Percentiles rank a stretch among this genome's conserved stretches.
Evolutionary conservation across 495 filamentous ascomycete genomes (phyloP).

Genomic region (Aspergillus hancockii): DNA sequence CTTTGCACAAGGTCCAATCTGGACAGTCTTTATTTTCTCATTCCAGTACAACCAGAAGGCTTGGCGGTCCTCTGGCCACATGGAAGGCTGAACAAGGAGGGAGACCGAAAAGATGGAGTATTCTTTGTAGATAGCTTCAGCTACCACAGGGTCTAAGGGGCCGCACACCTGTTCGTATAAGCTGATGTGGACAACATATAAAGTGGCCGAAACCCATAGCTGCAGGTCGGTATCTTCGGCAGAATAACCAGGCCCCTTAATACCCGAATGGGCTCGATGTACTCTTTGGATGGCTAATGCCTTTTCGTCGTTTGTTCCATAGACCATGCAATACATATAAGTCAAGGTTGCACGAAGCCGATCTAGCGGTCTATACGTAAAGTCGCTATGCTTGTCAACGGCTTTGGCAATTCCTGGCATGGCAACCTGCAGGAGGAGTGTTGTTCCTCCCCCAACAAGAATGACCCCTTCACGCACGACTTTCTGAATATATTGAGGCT

Average conservation of each 20-base stretch:
- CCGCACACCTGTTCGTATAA: constrained; percentile 41
- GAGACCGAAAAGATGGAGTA: constrained; percentile 39
- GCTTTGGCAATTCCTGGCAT: constrained; percentile 39
- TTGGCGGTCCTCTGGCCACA: constrained; percentile 37
- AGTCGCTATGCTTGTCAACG: constrained; percentile 40
- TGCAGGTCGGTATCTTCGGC: constrained; percentile 40
- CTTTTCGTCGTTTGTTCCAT: constrained; percentile 37
- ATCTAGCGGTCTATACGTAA: constrained; percentile 39
- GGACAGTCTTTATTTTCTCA: constrained; percentile 28
- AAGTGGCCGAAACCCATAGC: constrained; percentile 45
- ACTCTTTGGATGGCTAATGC: constrained; percentile 35
- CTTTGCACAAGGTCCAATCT: constrained; percentile 33
- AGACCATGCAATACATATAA: constrained; percentile 46
- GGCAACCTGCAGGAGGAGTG: constrained; percentile 44
- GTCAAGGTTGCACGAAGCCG: constrained; percentile 46
- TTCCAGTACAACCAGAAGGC: constrained; percentile 49
- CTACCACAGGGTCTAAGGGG: constrained; percentile 15
- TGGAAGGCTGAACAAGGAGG: constrained; percentile 32
- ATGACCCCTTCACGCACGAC: constrained; percentile 41
- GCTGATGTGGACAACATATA: constrained; percentile 37
- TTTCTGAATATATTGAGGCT: constrained; percentile 31
- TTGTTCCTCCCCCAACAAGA: constrained; percentile 37
- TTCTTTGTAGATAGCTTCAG: constrained; percentile 37
- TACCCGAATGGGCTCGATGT: constrained; percentile 33
- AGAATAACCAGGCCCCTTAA: constrained; percentile 33